Conservation (phyloP, 1,139 yeast genomes). For the Sugiyamaella sp. region DNA sequence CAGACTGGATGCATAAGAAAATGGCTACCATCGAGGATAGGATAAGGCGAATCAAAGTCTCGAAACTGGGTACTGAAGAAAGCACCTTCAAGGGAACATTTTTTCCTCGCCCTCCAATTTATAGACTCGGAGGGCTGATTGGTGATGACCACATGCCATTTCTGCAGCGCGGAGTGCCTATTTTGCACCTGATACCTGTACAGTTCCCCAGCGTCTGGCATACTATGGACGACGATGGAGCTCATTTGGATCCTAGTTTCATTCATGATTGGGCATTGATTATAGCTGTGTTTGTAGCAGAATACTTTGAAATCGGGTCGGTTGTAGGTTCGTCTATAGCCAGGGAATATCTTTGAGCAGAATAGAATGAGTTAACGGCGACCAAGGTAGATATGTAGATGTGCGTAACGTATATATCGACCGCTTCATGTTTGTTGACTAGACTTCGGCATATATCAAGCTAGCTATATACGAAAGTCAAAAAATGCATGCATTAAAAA, state of each 20-base stretch:
- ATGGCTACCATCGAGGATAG: constrained; percentile 39
- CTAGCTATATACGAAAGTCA: not conserved
- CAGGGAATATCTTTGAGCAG: constrained; percentile 25
- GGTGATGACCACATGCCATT: constrained; percentile 62
- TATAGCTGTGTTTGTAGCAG: constrained; percentile 42
- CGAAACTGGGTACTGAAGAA: constrained; percentile 19
- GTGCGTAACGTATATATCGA: no score
- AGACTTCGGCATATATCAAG: no score
- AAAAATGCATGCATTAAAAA: not conserved
- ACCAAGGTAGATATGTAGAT: no score
- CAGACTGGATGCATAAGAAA: constrained; percentile 47
- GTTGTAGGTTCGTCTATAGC: not conserved
- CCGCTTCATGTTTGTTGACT: no score
- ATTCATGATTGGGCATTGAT: constrained; percentile 45
- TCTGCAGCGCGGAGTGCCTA: constrained; percentile 49
- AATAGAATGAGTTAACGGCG: no score
- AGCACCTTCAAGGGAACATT: constrained; percentile 19
- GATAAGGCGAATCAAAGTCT: constrained; percentile 26
- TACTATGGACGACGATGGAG: constrained; percentile 45
- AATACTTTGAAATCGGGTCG: constrained; percentile 38
- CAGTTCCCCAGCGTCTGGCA: constrained; percentile 59
- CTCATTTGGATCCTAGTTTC: constrained; percentile 39
- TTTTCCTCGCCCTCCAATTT: constrained; percentile 31
- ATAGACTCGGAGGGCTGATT: constrained; percentile 40
- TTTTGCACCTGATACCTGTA: constrained; percentile 54